Evolutionary conservation across 1,284 basidiomycete species (phyloP).

Genomic region (Calocybe gambosa): DNA sequence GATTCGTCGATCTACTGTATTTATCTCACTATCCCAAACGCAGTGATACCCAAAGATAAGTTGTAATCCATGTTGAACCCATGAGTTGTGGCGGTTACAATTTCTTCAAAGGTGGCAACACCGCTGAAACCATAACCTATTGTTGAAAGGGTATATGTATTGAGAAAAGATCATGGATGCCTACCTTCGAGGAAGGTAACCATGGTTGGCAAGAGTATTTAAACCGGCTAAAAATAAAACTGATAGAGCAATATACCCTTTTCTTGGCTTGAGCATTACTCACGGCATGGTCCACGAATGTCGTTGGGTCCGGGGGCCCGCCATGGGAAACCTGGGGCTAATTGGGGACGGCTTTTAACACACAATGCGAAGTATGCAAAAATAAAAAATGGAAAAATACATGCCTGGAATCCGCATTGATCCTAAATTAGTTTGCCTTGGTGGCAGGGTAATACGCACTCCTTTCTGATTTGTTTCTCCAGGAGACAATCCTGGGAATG

Average conservation of each 20-base stretch:
- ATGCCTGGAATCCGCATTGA: slow-evolving; percentile 11
- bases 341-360: neutral
- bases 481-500: neutral
- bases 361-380: neutral
- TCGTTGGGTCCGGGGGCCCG: slow-evolving; percentile 7
- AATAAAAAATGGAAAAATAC: neutral
- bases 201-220: slow-evolving; percentile 15
- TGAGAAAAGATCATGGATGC: too few relatives aligned
- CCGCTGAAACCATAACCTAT: too few relatives aligned
- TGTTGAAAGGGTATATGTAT: too few relatives aligned
- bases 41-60: slow-evolving; percentile 10
- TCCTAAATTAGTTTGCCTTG: slow-evolving; percentile 8
- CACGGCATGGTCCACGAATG: slow-evolving; percentile 15
- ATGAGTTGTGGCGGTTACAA: slow-evolving; percentile 8
- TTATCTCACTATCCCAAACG: slow-evolving; percentile 12
- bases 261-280: neutral
- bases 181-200: slow-evolving; percentile 14
- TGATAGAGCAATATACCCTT: too few relatives aligned
- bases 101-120: slow-evolving; percentile 13
- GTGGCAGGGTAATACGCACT: slow-evolving; percentile 9
- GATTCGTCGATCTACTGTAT: neutral
- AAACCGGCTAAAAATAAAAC: slow-evolving; percentile 12
- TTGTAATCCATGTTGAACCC: slow-evolving; percentile 15
- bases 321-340: slow-evolving; percentile 10
- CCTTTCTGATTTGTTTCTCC: neutral